These are phyloP conservation scores for Sarocladiaceae sp. DNA, from an alignment of 2,329 filamentous ascomycete genomes.

Conservation along the genomic window DNA sequence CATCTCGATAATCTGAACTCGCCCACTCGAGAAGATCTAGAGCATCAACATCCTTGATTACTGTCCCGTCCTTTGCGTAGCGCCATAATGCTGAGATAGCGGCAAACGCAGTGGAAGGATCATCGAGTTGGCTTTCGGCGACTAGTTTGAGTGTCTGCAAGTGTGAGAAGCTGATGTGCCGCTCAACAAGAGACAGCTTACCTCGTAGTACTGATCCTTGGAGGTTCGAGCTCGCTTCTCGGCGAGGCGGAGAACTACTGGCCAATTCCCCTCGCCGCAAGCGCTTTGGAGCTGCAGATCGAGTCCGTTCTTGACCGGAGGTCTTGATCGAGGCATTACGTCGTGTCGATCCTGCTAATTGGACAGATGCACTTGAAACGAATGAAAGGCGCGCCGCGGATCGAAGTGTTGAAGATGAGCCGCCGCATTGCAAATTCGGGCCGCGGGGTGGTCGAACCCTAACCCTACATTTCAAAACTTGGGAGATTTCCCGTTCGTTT, in stretches of 20 bases:
- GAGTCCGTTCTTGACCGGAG: constrained; percentile 40
- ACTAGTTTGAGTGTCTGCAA: constrained; percentile 39
- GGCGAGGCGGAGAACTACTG: constrained; percentile 42
- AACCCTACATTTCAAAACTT: background rate
- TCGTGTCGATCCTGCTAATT: too few species aligned
- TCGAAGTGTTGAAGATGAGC: too few species aligned
- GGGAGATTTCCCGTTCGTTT: too few species aligned
- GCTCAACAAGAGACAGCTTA: constrained; percentile 20
- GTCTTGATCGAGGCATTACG: constrained; percentile 26
- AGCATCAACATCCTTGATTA: constrained; percentile 42
- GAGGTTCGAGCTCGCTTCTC: constrained; percentile 41
- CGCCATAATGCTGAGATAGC: constrained; percentile 38
- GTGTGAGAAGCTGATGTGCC: constrained; percentile 1
- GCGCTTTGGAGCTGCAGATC: constrained; percentile 50
- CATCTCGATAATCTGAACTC: constrained; percentile 31
- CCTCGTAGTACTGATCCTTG: constrained; percentile 52
- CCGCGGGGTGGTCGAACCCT: background rate
- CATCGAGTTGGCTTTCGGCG: constrained; percentile 47
- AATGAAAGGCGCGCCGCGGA: too few species aligned
- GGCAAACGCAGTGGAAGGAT: constrained; percentile 37
- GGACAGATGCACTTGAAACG: too few species aligned
- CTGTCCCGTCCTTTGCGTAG: constrained; percentile 38
- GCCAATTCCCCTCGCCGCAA: constrained; percentile 50
- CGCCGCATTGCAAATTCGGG: background rate
- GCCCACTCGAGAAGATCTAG: constrained; percentile 52